A percentile compares a stretch with the other conserved stretches of the same genome.
phyloP scores from a whole-genome alignment of 2,329 filamentous ascomycete species.

The Xylaria arbuscula region DNA sequence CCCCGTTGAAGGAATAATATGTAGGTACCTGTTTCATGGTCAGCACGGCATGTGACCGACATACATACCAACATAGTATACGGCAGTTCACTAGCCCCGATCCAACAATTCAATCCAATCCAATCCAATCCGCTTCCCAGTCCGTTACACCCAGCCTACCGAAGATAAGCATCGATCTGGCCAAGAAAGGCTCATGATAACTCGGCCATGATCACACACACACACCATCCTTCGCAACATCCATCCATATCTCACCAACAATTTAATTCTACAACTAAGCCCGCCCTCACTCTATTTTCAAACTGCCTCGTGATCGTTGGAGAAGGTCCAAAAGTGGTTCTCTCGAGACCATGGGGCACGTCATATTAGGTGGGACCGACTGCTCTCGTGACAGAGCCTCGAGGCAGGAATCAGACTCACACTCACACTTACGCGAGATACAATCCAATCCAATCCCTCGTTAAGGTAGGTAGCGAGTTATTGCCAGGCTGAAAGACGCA shows the following conservation, averaged over 20 bases:
- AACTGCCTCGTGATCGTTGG: neutral
- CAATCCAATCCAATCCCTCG: no score
- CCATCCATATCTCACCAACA: conserved; percentile 18
- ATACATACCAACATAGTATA: conserved; percentile 5
- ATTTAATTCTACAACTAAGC: no score
- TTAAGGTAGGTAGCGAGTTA: no score
- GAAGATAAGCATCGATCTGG: no score
- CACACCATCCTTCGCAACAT: neutral
- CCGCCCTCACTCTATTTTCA: no score
- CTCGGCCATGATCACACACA: neutral
- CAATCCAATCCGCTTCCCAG: no score
- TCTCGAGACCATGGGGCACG: neutral
- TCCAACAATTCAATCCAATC: neutral
- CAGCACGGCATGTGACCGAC: neutral
- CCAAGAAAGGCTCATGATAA: conserved; percentile 8
- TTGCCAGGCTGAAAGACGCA: neutral
- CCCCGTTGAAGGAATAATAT: neutral
- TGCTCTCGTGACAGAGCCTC: neutral
- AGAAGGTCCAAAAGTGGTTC: neutral
- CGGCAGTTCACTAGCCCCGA: neutral
- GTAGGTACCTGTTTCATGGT: neutral
- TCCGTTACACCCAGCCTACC: no score
- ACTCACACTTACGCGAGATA: neutral
- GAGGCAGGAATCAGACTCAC: neutral
- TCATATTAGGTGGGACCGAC: neutral